phyloP scores from a whole-genome alignment of 2,329 filamentous ascomycete species.

The Trichoderma gracile region DNA sequence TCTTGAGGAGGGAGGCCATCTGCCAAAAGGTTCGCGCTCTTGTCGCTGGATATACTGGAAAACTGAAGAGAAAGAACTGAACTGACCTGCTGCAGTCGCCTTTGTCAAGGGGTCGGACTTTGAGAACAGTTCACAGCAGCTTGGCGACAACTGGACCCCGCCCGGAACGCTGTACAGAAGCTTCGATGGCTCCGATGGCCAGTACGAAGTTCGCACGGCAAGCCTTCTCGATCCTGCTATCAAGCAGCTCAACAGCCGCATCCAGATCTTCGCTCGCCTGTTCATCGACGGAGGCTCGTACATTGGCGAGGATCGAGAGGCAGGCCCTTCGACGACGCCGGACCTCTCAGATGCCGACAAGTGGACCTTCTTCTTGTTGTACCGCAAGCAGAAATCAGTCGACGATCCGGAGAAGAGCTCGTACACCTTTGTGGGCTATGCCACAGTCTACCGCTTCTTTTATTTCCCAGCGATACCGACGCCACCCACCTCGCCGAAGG shows the following conservation, averaged over 20 bases:
- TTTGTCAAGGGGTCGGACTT: slow-evolving; percentile 65
- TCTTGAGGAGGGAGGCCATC: slow-evolving; percentile 62
- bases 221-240: slow-evolving; percentile 69
- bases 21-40: slow-evolving; percentile 62
- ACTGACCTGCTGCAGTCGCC: slow-evolving; percentile 53
- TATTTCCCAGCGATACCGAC: slow-evolving; percentile 54
- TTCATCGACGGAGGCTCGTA: slow-evolving; percentile 92
- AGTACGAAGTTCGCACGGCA: slow-evolving; percentile 84
- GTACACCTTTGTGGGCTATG: slow-evolving; percentile 88
- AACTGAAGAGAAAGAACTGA: not conserved
- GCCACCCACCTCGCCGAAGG: slow-evolving; percentile 43
- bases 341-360: slow-evolving; percentile 73
- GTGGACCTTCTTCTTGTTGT: slow-evolving; percentile 92
- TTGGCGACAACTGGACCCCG: slow-evolving; percentile 59
- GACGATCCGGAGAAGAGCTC: slow-evolving; percentile 49
- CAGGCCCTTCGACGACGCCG: slow-evolving; percentile 57
- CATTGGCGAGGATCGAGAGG: slow-evolving; percentile 54
- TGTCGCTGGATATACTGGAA: not conserved
- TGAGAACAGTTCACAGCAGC: slow-evolving; percentile 55
- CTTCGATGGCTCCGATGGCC: slow-evolving; percentile 61
- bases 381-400: slow-evolving; percentile 58
- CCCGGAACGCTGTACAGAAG: slow-evolving; percentile 71
- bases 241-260: slow-evolving; percentile 70
- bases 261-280: slow-evolving; percentile 80
- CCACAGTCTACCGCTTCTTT: slow-evolving; percentile 88